These are phyloP conservation scores for Alternaria postmessia DNA, from an alignment of 2,329 filamentous ascomycete genomes.

Conservation along the genomic window DNA sequence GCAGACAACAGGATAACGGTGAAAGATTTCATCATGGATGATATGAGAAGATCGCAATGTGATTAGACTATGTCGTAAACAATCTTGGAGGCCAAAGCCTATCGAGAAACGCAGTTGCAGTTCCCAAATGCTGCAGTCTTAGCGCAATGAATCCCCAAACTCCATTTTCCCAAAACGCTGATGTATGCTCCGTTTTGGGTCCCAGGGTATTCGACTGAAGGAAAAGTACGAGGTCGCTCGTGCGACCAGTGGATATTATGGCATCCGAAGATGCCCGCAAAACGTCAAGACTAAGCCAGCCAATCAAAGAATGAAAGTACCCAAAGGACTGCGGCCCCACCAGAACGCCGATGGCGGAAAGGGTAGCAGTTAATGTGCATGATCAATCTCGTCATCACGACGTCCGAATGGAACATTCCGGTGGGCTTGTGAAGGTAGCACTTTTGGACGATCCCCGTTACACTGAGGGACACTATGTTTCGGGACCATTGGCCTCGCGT, in stretches of 20 bases:
- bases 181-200: constrained; percentile 27
- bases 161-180: constrained; percentile 15
- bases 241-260: constrained; percentile 7
- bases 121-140: constrained; percentile 1
- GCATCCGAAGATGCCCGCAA: neutral
- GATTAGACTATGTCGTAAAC: constrained; percentile 13
- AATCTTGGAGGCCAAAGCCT: constrained; percentile 4
- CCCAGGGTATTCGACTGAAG: constrained; percentile 25
- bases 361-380: neutral
- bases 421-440: neutral
- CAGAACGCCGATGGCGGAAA: neutral
- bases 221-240: constrained; percentile 6
- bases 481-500: constrained; percentile 30
- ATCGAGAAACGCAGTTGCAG: neutral
- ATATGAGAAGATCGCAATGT: neutral
- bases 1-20: neutral
- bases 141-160: constrained; percentile 4
- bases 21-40: neutral
- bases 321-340: constrained; percentile 3
- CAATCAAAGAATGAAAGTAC: constrained; percentile 2
- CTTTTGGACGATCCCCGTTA: neutral
- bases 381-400: neutral
- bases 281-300: neutral
- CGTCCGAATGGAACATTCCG: neutral
- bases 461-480: constrained; percentile 5